Evolutionary conservation across 2,329 filamentous ascomycete species (phyloP).

Genomic region (Mariannaea sp.): DNA sequence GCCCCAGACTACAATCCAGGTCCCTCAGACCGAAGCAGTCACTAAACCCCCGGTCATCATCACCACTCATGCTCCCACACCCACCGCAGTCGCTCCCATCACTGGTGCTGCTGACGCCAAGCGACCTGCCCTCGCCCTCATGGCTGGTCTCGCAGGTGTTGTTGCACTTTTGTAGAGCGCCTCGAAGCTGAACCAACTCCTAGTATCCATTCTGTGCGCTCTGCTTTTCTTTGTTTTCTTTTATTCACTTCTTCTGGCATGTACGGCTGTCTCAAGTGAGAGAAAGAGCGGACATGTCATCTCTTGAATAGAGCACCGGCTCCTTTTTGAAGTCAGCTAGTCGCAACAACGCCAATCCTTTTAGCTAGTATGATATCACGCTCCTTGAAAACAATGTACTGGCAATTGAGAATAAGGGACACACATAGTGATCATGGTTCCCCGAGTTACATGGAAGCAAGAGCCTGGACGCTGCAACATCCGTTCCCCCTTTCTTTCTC

Average conservation of each 20-base stretch:
- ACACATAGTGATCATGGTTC: background rate
- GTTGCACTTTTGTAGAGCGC: constrained; percentile 43
- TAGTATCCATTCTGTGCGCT: background rate
- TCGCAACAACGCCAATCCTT: background rate
- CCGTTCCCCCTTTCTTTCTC: background rate
- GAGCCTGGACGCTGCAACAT: background rate
- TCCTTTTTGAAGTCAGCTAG: background rate
- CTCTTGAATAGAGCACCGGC: constrained; percentile 1
- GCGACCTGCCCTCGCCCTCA: constrained; percentile 42
- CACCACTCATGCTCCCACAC: constrained; percentile 17
- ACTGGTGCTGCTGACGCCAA: constrained; percentile 40
- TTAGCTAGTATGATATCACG: background rate
- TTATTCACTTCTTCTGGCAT: background rate
- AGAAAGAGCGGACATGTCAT: background rate
- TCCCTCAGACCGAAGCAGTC: constrained; percentile 33
- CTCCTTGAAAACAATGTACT: constrained; percentile 4
- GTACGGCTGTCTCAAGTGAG: background rate
- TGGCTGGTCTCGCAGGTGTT: constrained; percentile 47
- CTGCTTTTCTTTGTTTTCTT: background rate
- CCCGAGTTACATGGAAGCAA: background rate
- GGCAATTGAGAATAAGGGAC: background rate
- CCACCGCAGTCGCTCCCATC: constrained; percentile 32
- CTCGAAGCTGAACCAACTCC: background rate
- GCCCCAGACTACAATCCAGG: constrained; percentile 37
- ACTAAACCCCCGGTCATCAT: constrained; percentile 31